A percentile compares a stretch with the other conserved stretches of the same genome.
These are phyloP conservation scores for Gossypium thurberi DNA, from an alignment of 345 rosid genomes.

Conservation along the genomic window DNA sequence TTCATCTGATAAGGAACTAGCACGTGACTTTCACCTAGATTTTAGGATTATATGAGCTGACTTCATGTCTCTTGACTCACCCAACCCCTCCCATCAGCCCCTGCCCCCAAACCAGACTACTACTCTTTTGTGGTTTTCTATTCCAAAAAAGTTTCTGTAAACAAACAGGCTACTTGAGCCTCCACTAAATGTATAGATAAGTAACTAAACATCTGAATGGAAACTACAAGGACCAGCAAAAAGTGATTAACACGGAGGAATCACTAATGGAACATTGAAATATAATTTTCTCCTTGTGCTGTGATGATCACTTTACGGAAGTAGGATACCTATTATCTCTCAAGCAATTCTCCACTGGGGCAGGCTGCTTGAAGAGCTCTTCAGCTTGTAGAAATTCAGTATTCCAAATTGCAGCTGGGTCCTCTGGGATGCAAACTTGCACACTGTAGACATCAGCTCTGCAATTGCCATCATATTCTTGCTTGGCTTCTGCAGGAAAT, in stretches of 20 bases:
- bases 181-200: not conserved
- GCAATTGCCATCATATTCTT: conserved; percentile 60
- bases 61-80: not conserved
- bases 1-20: not conserved
- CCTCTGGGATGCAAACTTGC: conserved; percentile 75
- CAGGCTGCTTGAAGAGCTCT: conserved; percentile 66
- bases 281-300: not conserved
- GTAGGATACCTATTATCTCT: conserved; percentile 68
- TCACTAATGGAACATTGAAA: not conserved
- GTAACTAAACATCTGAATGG: not conserved
- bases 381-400: conserved; percentile 85
- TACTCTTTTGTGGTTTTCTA: not conserved
- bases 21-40: not conserved
- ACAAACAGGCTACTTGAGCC: not conserved
- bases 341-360: conserved; percentile 58
- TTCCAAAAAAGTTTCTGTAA: not conserved
- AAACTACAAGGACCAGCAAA: not conserved
- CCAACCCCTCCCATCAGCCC: not conserved
- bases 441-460: conserved; percentile 77
- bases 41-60: not conserved
- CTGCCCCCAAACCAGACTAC: not conserved
- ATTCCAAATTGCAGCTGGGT: conserved; percentile 80
- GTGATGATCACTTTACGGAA: not conserved
- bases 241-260: not conserved
- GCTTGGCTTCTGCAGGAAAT: conserved; percentile 60